Evolutionary conservation across 306 rosid species (phyloP).

Genomic region (Dalbergia cultrata): DNA sequence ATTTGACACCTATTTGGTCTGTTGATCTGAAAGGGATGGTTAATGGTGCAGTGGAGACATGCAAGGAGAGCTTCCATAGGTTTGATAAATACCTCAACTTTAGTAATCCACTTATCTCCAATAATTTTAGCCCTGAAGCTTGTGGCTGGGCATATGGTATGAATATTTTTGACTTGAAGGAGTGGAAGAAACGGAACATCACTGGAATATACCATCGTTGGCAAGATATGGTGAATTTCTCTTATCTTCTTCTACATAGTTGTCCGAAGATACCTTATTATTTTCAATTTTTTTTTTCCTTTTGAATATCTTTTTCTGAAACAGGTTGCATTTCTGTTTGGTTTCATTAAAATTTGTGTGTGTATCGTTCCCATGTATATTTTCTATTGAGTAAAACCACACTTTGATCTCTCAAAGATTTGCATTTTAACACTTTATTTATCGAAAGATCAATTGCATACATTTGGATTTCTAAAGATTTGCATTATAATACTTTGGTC

Average conservation of each 20-base stretch:
- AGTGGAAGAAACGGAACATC: slow-evolving; percentile 91
- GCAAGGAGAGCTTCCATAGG: slow-evolving; percentile 99
- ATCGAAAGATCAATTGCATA: no score
- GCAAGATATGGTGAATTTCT: slow-evolving; percentile 85
- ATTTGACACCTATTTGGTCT: slow-evolving; percentile 91
- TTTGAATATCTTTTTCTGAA: slow-evolving; percentile 34
- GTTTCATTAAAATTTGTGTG: slow-evolving; percentile 25
- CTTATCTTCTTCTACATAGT: not conserved
- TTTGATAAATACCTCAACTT: slow-evolving; percentile 97
- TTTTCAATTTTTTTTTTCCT: slow-evolving; percentile 6
- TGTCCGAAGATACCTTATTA: not conserved
- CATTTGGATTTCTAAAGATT: no score
- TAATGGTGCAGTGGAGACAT: slow-evolving; percentile 99
- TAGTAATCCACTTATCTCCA: slow-evolving; percentile 82
- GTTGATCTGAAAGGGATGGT: slow-evolving; percentile 89
- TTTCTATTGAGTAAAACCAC: not conserved
- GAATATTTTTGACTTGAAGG: slow-evolving; percentile 95
- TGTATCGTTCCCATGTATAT: not conserved
- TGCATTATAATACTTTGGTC: no score
- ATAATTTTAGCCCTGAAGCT: slow-evolving; percentile 87
- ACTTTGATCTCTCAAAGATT: no score
- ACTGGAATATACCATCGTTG: slow-evolving; percentile 94
- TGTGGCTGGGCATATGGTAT: slow-evolving; percentile 99
- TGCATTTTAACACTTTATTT: no score
- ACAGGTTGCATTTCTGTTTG: slow-evolving; percentile 12